A percentile compares a stretch with the other conserved stretches of the same genome.
phyloP scores from a whole-genome alignment of 495 filamentous ascomycete species.

The Penicillium parvum region DNA sequence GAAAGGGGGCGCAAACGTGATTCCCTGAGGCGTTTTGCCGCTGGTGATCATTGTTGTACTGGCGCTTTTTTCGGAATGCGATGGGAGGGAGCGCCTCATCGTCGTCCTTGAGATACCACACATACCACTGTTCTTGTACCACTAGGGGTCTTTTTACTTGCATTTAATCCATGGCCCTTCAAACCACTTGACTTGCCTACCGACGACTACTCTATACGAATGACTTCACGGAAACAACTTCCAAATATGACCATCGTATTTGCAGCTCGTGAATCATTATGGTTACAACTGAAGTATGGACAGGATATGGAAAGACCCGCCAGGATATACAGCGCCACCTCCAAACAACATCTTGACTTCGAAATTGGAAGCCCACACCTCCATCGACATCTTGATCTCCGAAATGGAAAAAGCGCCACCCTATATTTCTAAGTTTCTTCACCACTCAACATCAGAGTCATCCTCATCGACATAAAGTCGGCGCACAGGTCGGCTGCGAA shows the following conservation, averaged over 20 bases:
- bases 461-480: conserved; percentile 13
- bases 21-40: background rate
- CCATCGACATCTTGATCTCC: too few relatives aligned
- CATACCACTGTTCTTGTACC: conserved; percentile 23
- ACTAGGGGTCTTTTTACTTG: conserved; percentile 17
- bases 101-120: conserved; percentile 30
- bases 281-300: background rate
- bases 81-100: conserved; percentile 17
- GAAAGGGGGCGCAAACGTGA: conserved; percentile 1
- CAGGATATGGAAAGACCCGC: background rate
- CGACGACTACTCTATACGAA: too few relatives aligned
- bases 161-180: conserved; percentile 20
- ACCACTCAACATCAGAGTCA: conserved; percentile 15
- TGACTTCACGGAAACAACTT: too few relatives aligned
- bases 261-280: conserved; percentile 5
- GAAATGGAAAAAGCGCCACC: too few relatives aligned
- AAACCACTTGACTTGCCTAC: background rate
- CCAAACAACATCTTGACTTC: background rate
- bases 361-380: background rate
- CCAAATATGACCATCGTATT: conserved; percentile 5
- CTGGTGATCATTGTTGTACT: conserved; percentile 3
- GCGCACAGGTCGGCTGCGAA: conserved; percentile 24
- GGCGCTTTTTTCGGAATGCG: conserved; percentile 22
- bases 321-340: background rate
- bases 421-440: too few relatives aligned